phyloP scores from a whole-genome alignment of 768 basidiomycete genomes.

The Pleurotus platypus region DNA sequence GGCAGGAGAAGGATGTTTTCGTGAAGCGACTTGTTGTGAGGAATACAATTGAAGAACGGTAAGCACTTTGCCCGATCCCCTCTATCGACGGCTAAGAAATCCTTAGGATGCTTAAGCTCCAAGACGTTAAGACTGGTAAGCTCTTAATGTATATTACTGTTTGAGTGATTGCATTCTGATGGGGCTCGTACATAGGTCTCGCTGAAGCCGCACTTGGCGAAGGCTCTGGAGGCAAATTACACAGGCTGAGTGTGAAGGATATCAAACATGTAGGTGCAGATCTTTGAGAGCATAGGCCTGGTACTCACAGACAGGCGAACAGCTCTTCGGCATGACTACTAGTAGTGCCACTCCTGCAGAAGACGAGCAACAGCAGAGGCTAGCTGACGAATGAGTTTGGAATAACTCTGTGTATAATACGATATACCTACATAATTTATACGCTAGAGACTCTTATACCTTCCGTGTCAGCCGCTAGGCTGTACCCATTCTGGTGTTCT shows the following conservation, averaged over 20 bases:
- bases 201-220: constrained; percentile 72
- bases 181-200: constrained; percentile 31
- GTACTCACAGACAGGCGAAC: not conserved
- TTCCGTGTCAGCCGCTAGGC: no score
- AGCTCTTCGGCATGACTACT: constrained; percentile 35
- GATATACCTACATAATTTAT: no score
- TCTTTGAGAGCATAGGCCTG: not conserved
- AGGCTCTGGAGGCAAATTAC: constrained; percentile 55
- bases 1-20: constrained; percentile 64
- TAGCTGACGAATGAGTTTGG: not conserved
- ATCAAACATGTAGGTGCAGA: constrained; percentile 50
- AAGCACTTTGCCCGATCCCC: constrained; percentile 13
- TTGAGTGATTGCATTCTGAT: no score
- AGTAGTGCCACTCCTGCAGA: constrained; percentile 8
- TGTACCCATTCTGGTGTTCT: no score
- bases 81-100: not conserved
- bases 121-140: constrained; percentile 60
- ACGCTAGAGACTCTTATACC: no score
- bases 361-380: not conserved
- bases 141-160: not conserved
- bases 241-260: constrained; percentile 67
- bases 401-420: no score
- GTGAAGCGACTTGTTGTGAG: constrained; percentile 66
- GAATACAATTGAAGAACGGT: constrained; percentile 77
- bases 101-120: constrained; percentile 61